These are phyloP conservation scores for Escovopsis sp. DNA, from an alignment of 2,329 filamentous ascomycete genomes.

Conservation along the genomic window DNA sequence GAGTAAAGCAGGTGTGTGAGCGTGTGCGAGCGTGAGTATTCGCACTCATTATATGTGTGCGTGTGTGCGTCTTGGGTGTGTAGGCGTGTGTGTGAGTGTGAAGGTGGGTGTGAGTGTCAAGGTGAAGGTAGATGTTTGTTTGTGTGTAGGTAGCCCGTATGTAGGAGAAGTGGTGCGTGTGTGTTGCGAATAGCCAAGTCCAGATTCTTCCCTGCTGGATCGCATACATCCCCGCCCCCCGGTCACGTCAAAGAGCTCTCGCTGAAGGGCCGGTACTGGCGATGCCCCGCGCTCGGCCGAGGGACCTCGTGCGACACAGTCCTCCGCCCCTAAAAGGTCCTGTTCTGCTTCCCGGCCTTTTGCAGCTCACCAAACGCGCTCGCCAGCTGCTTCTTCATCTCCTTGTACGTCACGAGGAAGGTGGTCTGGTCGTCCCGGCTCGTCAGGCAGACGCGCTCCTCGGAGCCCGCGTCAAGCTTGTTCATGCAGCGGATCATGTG, in stretches of 20 bases:
- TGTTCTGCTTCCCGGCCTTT: conserved; percentile 26
- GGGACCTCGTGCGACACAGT: background rate
- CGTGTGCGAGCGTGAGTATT: no score
- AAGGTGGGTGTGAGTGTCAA: no score
- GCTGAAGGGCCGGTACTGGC: background rate
- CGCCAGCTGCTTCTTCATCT: conserved; percentile 54
- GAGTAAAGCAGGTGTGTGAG: no score
- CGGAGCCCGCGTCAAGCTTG: conserved; percentile 78
- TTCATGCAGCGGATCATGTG: conserved; percentile 80
- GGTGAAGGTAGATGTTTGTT: no score
- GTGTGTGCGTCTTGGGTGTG: no score
- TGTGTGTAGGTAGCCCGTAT: no score
- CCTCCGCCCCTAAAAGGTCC: conserved; percentile 17
- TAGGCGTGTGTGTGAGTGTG: no score
- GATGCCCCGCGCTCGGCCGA: background rate
- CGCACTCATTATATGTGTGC: no score
- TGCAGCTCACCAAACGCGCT: conserved; percentile 43
- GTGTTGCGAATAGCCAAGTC: no score
- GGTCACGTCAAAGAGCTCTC: background rate
- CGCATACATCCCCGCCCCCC: no score
- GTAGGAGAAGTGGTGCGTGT: no score
- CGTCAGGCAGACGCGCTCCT: conserved; percentile 72
- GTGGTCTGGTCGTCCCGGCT: conserved; percentile 83
- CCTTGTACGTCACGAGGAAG: conserved; percentile 79
- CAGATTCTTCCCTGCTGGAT: no score